These are phyloP conservation scores for Pachyrhizus erosus DNA, from an alignment of 306 rosid species.

Conservation along the genomic window DNA sequence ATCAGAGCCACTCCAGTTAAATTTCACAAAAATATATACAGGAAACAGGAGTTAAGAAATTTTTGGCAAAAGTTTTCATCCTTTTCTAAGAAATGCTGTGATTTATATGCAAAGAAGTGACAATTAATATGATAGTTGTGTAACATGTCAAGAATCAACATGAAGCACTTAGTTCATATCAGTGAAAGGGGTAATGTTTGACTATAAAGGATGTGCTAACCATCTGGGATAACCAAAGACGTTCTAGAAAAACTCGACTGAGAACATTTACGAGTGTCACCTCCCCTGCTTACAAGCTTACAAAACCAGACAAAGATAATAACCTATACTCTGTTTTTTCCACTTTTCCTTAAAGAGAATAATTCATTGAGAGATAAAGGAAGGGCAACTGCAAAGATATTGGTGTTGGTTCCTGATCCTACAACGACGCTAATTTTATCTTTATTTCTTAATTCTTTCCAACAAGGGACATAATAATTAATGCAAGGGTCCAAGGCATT, in stretches of 20 bases:
- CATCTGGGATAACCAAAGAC: neutral
- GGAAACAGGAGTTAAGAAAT: neutral
- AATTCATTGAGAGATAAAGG: constrained; percentile 1
- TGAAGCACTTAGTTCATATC: neutral
- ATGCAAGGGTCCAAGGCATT: neutral
- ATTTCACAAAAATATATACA: constrained; percentile 5
- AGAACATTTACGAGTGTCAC: neutral
- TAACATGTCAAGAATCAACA: neutral
- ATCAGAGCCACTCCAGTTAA: neutral
- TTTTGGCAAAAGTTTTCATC: neutral
- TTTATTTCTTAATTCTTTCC: constrained; percentile 17
- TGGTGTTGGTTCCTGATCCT: constrained; percentile 22
- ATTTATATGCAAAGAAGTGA: neutral
- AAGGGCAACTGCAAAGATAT: neutral
- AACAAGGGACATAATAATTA: constrained; percentile 2
- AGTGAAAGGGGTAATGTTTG: neutral
- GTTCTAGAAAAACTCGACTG: neutral
- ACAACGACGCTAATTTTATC: neutral
- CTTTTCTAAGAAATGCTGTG: neutral
- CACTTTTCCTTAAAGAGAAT: neutral
- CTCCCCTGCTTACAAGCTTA: neutral
- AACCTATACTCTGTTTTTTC: neutral
- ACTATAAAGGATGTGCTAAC: neutral
- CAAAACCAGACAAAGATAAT: neutral
- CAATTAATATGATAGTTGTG: neutral